phyloP scores from a whole-genome alignment of 192 early-diverging fungal species.

The Podila minutissima region DNA sequence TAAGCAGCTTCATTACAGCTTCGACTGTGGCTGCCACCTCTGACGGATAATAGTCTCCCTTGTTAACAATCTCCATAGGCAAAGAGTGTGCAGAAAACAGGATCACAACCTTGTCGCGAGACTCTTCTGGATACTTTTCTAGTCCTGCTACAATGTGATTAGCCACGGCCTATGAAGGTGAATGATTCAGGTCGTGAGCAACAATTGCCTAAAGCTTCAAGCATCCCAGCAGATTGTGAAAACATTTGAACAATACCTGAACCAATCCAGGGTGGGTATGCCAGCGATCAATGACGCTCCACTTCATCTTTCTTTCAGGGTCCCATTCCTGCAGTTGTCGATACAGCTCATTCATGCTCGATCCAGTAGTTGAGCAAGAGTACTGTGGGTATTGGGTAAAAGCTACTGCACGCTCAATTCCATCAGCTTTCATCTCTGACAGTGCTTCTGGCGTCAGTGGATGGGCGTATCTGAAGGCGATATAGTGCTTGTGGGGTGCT shows the following conservation, averaged over 20 bases:
- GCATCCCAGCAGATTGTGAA: not conserved
- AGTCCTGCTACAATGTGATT: slow-evolving; percentile 78
- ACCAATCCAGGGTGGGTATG: slow-evolving; percentile 88
- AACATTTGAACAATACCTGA: slow-evolving; percentile 53
- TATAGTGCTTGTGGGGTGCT: slow-evolving; percentile 92
- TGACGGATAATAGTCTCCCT: slow-evolving; percentile 88
- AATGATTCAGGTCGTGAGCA: no score
- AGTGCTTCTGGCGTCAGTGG: slow-evolving; percentile 83
- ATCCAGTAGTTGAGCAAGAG: slow-evolving; percentile 95
- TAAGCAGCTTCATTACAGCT: slow-evolving; percentile 80
- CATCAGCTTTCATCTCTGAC: slow-evolving; percentile 82
- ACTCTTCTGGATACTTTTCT: slow-evolving; percentile 67
- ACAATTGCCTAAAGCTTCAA: no score
- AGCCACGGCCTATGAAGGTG: slow-evolving; percentile 71
- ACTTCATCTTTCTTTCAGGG: slow-evolving; percentile 73
- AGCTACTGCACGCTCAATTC: slow-evolving; percentile 85
- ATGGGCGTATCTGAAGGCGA: slow-evolving; percentile 91
- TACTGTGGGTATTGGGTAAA: slow-evolving; percentile 97
- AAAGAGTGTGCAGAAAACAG: slow-evolving; percentile 97
- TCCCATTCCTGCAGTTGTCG: slow-evolving; percentile 68
- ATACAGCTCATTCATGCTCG: slow-evolving; percentile 90
- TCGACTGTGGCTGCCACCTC: slow-evolving; percentile 90
- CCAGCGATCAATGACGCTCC: slow-evolving; percentile 98
- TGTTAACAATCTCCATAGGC: slow-evolving; percentile 91
- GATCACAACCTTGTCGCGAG: slow-evolving; percentile 79